These are phyloP conservation scores for Rhynchosporium agropyri DNA, from an alignment of 2,329 filamentous ascomycete species.

Conservation along the genomic window DNA sequence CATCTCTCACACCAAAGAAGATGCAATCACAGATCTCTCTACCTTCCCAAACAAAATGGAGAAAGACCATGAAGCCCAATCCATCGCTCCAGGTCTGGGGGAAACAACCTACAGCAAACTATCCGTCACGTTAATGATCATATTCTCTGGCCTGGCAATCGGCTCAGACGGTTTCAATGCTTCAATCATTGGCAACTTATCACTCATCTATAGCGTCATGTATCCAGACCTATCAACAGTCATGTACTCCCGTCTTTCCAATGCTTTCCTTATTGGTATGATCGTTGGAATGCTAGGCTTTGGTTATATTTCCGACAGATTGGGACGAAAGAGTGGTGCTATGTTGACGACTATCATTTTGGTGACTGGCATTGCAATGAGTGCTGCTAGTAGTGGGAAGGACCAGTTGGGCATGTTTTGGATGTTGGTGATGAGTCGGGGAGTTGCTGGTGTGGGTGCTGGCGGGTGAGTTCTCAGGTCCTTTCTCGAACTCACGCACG, in stretches of 20 bases:
- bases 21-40: conserved; percentile 10
- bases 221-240: conserved; percentile 49
- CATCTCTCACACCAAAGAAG: conserved; percentile 4
- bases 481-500: background rate
- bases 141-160: conserved; percentile 49
- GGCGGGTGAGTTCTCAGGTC: conserved; percentile 34
- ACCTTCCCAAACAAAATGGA: conserved; percentile 12
- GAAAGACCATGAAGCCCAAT: conserved; percentile 18
- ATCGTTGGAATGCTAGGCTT: conserved; percentile 60
- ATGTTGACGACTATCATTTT: conserved; percentile 52
- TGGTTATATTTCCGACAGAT: conserved; percentile 50
- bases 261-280: conserved; percentile 58
- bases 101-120: conserved; percentile 44
- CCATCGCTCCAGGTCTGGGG: conserved; percentile 12
- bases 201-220: conserved; percentile 46
- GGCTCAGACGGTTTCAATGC: conserved; percentile 52
- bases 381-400: conserved; percentile 49
- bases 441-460: conserved; percentile 49
- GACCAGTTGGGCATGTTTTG: conserved; percentile 47
- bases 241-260: conserved; percentile 55
- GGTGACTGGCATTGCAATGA: conserved; percentile 45
- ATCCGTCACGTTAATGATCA: conserved; percentile 49
- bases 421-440: conserved; percentile 49
- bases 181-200: conserved; percentile 50
- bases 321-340: conserved; percentile 53